These are phyloP conservation scores for Phoenix dactylifera DNA, from an alignment of 176 grass and related monocot species.

Conservation along the genomic window DNA sequence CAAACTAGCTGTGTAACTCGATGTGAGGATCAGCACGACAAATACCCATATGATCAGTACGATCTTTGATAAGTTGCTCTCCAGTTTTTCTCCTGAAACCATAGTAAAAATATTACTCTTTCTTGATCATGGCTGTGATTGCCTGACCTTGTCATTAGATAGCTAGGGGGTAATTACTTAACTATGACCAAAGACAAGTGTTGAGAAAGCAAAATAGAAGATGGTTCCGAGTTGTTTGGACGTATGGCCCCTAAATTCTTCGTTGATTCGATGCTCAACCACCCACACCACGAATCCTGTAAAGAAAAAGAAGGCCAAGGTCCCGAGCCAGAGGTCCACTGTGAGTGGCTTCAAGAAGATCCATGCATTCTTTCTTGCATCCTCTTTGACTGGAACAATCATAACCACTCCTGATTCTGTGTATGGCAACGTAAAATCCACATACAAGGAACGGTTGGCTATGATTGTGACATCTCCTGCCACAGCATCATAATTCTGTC, in stretches of 20 bases:
- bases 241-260: not conserved
- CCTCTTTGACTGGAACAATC: too few species aligned
- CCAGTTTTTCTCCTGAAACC: not conserved
- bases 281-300: not conserved
- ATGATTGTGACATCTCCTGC: too few species aligned
- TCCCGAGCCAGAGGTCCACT: not conserved
- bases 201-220: not conserved
- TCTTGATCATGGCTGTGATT: too few species aligned
- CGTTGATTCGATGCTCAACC: not conserved
- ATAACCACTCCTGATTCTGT: too few species aligned
- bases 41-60: not conserved
- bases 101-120: too few species aligned
- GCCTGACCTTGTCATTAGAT: too few species aligned
- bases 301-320: not conserved
- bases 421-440: too few species aligned
- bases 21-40: not conserved
- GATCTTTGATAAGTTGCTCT: not conserved
- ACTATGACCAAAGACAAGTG: not conserved
- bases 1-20: not conserved
- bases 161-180: not conserved
- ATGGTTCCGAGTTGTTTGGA: not conserved
- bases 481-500: too few species aligned
- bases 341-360: conserved; percentile 1
- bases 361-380: not conserved
- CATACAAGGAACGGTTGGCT: too few species aligned